Evolutionary conservation across 352 stramenopile genomes (phyloP).

Genomic region (Blastocystis sp.): DNA sequence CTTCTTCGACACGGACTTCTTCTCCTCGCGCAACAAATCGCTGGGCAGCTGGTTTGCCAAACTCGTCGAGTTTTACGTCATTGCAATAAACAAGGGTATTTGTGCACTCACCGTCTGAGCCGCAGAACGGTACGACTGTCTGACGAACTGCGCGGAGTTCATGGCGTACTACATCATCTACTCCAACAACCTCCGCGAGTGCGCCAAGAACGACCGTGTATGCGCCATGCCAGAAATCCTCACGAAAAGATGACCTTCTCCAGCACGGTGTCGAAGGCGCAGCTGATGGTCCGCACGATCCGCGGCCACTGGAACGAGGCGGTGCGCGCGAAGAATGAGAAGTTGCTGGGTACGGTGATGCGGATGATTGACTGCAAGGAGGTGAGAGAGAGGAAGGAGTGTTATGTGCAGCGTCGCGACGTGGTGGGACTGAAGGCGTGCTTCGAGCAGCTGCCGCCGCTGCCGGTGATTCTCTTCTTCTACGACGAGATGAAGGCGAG

Average conservation of each 20-base stretch:
- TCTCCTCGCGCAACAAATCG: constrained; percentile 32
- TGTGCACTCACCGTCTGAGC: background rate
- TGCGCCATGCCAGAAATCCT: background rate
- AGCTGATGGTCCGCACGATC: background rate
- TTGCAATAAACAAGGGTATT: background rate
- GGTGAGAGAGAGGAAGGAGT: background rate
- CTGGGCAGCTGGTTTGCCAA: constrained; percentile 26
- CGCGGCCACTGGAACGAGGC: background rate
- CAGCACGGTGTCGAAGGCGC: constrained; percentile 21
- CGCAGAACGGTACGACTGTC: constrained; percentile 25
- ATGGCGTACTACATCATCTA: constrained; percentile 46
- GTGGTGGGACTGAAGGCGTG: background rate
- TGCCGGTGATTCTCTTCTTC: constrained; percentile 50
- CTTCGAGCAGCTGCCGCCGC: background rate
- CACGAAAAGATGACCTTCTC: constrained; percentile 31
- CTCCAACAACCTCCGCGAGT: constrained; percentile 14
- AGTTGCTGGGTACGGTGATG: background rate
- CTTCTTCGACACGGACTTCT: constrained; percentile 40
- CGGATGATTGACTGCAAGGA: constrained; percentile 25
- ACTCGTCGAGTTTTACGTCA: constrained; percentile 18
- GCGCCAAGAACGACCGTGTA: background rate
- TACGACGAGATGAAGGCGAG: constrained; percentile 8
- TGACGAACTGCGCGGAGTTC: constrained; percentile 38
- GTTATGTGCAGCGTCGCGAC: background rate
- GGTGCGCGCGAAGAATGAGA: background rate